Conservation (phyloP, 805 yeast species). For the Wickerhamiella parazyma region DNA sequence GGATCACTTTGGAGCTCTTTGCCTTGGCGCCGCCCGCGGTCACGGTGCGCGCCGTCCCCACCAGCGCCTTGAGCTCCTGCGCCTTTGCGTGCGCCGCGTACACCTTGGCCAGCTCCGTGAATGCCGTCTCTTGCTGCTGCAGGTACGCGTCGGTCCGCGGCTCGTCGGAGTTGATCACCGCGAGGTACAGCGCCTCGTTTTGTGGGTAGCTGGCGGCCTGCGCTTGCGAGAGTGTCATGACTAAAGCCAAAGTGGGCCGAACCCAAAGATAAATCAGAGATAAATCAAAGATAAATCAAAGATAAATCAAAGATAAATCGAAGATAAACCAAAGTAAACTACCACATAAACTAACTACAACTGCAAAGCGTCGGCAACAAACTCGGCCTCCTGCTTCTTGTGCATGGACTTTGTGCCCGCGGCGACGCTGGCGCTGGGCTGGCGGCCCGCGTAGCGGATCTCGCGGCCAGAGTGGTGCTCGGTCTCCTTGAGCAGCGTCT, state of each 20-base stretch:
- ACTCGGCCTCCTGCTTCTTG: constrained; percentile 72
- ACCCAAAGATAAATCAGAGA: no score
- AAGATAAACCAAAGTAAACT: no score
- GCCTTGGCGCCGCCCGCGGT: constrained; percentile 80
- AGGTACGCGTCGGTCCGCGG: constrained; percentile 30
- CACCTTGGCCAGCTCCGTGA: constrained; percentile 61
- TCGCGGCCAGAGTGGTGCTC: constrained; percentile 43
- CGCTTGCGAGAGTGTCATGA: constrained; percentile 10
- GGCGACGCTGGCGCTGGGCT: constrained; percentile 96
- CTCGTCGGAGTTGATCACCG: constrained; percentile 16
- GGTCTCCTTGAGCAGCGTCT: constrained; percentile 64
- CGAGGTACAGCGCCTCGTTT: constrained; percentile 5
- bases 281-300: no score
- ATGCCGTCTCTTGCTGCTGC: constrained; percentile 52
- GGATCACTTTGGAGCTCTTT: constrained; percentile 84
- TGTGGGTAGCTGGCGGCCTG: constrained; percentile 8
- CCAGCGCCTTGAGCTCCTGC: constrained; percentile 43
- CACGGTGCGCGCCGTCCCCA: constrained; percentile 53
- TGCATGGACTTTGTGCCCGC: constrained; percentile 92
- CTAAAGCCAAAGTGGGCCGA: background rate
- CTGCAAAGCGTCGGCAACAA: constrained; percentile 60
- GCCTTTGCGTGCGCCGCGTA: constrained; percentile 39
- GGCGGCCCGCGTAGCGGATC: constrained; percentile 89
- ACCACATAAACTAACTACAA: background rate
- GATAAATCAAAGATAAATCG: no score